Percentiles rank a stretch among this genome's conserved stretches.
Evolutionary conservation across 345 rosid species (phyloP).

Genomic region (Euphorbia pulcherrima): DNA sequence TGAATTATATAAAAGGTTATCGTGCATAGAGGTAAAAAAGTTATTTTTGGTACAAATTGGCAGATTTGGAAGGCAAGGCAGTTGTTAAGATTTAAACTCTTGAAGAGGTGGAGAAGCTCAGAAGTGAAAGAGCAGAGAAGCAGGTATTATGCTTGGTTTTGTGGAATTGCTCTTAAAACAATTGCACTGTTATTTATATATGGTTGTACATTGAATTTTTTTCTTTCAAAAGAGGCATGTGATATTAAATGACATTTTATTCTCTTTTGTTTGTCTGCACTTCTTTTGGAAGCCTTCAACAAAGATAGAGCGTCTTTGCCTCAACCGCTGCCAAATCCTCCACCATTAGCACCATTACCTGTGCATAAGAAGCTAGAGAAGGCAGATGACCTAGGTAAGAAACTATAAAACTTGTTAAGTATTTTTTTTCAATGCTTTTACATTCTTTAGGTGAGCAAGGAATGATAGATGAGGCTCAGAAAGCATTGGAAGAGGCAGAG

Average conservation of each 20-base stretch:
- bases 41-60: conserved; percentile 8
- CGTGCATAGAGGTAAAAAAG: background rate
- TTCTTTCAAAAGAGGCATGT: background rate
- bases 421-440: background rate
- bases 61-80: conserved; percentile 92
- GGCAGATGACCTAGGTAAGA: conserved; percentile 96
- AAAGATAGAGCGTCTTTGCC: conserved; percentile 97
- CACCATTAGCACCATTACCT: conserved; percentile 63
- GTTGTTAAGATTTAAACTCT: conserved; percentile 84
- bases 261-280: conserved; percentile 53
- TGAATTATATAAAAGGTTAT: background rate
- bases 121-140: conserved; percentile 87
- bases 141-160: conserved; percentile 48
- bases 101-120: conserved; percentile 89
- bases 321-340: conserved; percentile 74
- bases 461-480: conserved; percentile 10
- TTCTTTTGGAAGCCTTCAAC: conserved; percentile 95
- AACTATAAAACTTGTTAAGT: background rate
- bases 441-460: background rate
- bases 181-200: background rate
- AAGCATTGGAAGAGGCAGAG: conserved; percentile 97
- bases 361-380: conserved; percentile 76
- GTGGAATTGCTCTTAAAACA: background rate
- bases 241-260: conserved; percentile 1
- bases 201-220: background rate